A percentile compares a stretch with the other conserved stretches of the same genome.
phyloP scores from a whole-genome alignment of 257 asterid species.

The Solanum pinnatisectum region DNA sequence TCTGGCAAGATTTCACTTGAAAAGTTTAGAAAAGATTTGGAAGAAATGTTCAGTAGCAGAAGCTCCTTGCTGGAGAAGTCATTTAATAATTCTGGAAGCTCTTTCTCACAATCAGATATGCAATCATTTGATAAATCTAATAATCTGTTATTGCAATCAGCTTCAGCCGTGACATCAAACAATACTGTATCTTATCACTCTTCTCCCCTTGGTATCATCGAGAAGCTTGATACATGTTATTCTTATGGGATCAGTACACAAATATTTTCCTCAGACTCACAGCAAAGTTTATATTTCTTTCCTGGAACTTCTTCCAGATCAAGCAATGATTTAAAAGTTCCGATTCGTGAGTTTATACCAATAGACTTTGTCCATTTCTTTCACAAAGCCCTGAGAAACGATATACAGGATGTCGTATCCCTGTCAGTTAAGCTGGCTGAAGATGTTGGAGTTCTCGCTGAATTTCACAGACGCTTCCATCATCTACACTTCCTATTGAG shows the following conservation, averaged over 20 bases:
- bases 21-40: constrained; percentile 46
- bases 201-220: neutral
- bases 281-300: constrained; percentile 21
- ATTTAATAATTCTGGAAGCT: constrained; percentile 13
- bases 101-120: neutral
- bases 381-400: constrained; percentile 60
- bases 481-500: constrained; percentile 39
- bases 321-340: constrained; percentile 10
- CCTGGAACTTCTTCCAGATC: constrained; percentile 19
- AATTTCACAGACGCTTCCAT: constrained; percentile 42
- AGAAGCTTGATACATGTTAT: constrained; percentile 19
- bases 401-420: constrained; percentile 45
- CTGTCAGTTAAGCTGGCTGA: constrained; percentile 49
- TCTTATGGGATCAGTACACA: constrained; percentile 31
- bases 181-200: neutral
- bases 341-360: constrained; percentile 40
- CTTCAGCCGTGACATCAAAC: constrained; percentile 16
- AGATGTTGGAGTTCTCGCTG: constrained; percentile 27
- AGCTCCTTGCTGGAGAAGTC: constrained; percentile 46
- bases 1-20: constrained; percentile 57
- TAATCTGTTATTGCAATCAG: constrained; percentile 27
- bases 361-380: constrained; percentile 49
- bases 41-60: constrained; percentile 44
- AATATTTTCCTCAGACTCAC: constrained; percentile 41
- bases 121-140: constrained; percentile 2